Percentiles rank a stretch among this genome's conserved stretches.
These are phyloP conservation scores for Tricholoma sp. DNA, from an alignment of 768 basidiomycete species.

Conservation along the genomic window DNA sequence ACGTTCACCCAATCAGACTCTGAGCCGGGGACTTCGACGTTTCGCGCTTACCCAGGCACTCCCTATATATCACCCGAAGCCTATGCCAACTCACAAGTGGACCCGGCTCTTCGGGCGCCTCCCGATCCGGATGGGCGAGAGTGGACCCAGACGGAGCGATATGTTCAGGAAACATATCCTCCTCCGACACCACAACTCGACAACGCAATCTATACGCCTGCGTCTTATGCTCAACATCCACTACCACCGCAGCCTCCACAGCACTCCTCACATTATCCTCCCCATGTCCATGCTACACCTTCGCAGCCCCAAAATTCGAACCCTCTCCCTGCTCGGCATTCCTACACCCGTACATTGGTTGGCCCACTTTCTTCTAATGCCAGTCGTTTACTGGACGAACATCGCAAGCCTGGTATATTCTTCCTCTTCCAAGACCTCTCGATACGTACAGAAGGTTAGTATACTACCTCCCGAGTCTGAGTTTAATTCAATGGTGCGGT, in stretches of 20 bases:
- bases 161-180: constrained; percentile 24
- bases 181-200: constrained; percentile 24
- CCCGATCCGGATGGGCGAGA: constrained; percentile 29
- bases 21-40: constrained; percentile 34
- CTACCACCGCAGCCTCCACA: constrained; percentile 21
- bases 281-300: constrained; percentile 7
- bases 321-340: constrained; percentile 51
- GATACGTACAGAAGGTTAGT: constrained; percentile 83
- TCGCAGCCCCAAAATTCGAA: constrained; percentile 12
- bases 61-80: constrained; percentile 29
- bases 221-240: constrained; percentile 21
- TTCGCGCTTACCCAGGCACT: constrained; percentile 40
- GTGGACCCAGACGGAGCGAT: constrained; percentile 22
- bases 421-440: constrained; percentile 95
- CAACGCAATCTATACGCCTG: constrained; percentile 20
- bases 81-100: constrained; percentile 26
- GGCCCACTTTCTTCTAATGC: constrained; percentile 87
- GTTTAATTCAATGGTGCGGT: constrained; percentile 5
- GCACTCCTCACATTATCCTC: constrained; percentile 16
- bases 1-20: constrained; percentile 31
- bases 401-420: constrained; percentile 83
- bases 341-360: constrained; percentile 84
- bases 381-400: constrained; percentile 77
- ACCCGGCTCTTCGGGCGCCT: constrained; percentile 35
- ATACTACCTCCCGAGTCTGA: constrained; percentile 3